These are phyloP conservation scores for Diplocarpon rosae DNA, from an alignment of 2,329 filamentous ascomycete genomes.

Conservation along the genomic window DNA sequence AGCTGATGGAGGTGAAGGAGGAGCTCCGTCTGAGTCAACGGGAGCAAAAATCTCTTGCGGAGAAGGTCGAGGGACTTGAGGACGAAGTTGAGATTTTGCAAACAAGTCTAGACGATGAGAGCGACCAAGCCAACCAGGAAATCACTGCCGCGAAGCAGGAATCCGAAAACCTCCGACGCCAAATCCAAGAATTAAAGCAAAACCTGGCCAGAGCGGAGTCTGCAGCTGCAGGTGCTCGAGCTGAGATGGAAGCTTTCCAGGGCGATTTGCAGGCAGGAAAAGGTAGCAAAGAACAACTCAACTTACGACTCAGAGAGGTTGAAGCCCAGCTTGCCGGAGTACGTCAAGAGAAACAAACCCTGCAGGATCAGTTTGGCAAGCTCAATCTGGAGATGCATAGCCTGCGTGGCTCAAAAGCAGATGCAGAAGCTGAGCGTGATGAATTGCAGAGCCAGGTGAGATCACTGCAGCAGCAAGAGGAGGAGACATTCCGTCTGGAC, in stretches of 20 bases:
- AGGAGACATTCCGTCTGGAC: constrained; percentile 50
- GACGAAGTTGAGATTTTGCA: constrained; percentile 70
- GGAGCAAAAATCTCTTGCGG: constrained; percentile 48
- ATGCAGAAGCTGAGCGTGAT: constrained; percentile 54
- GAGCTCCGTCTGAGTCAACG: constrained; percentile 59
- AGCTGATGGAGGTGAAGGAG: constrained; percentile 55
- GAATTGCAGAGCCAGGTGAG: constrained; percentile 52
- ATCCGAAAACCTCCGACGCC: constrained; percentile 31
- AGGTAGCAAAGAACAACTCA: constrained; percentile 40
- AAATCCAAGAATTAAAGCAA: constrained; percentile 31
- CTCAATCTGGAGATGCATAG: constrained; percentile 50
- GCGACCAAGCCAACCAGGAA: constrained; percentile 43
- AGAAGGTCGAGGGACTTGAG: constrained; percentile 58
- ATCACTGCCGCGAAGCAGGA: constrained; percentile 34
- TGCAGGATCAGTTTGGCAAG: constrained; percentile 52
- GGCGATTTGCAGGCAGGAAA: constrained; percentile 22
- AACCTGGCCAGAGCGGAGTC: constrained; percentile 26
- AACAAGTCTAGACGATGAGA: constrained; percentile 42
- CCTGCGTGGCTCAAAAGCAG: constrained; percentile 43
- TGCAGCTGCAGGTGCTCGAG: constrained; percentile 19
- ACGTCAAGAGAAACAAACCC: constrained; percentile 46
- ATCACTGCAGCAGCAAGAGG: constrained; percentile 41
- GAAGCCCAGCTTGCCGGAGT: constrained; percentile 45
- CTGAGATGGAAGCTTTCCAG: constrained; percentile 25
- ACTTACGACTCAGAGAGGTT: constrained; percentile 45